Base-by-base conservation (phyloP, 2,329 filamentous ascomycete species). In the Fusarium sp. region DNA sequence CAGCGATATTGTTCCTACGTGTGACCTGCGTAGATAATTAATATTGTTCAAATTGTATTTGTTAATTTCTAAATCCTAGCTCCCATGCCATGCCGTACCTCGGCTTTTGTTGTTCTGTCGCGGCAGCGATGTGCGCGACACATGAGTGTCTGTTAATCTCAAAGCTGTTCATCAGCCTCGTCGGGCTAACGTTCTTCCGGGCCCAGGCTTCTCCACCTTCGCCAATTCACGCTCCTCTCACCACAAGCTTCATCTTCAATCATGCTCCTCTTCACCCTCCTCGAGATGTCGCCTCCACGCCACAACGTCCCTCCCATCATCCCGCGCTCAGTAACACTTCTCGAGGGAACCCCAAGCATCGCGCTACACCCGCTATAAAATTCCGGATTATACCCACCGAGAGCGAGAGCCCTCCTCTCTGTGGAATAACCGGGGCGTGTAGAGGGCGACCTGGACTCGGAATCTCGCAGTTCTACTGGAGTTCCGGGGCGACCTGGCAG, bases 401-500 rank as follows among this genome's bases (percentile, higher is more conserved):
- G 39, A 66, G 52, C 38, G 42, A 47, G 24, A 15, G 9, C 24
- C 5, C 51, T 51, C 24, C 45, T 47, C 34, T 66, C 14, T 30
- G 32, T 52, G 64, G 64, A 67, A 66, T 67, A 67, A 47, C 64
- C 61, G 64, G 64, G 64, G 64, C 39, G 32, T 66, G 61, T 66
- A 66, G 61, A 34, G 57, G 64, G 61, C 15, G 51, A 66, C 52
- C 51, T 66, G 64, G 64, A 51, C 45, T 66, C 52, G 32, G 61
- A 51, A 52, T 41, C 64, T 68, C 62, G 52, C 65, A 68, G 65
- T 68, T 60, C 62, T 54, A 60, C 65, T 66, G 65, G 65, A 68
- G 62, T 66, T 66, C 28, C 14, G 65, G 13, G 62, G 47, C 34
- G 62, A 60, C 62, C 52, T 68, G 28, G 65, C 62, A 66, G 62